Evolutionary conservation across 2,329 filamentous ascomycete genomes (phyloP).

Genomic region (Colletotrichum echinochloae): DNA sequence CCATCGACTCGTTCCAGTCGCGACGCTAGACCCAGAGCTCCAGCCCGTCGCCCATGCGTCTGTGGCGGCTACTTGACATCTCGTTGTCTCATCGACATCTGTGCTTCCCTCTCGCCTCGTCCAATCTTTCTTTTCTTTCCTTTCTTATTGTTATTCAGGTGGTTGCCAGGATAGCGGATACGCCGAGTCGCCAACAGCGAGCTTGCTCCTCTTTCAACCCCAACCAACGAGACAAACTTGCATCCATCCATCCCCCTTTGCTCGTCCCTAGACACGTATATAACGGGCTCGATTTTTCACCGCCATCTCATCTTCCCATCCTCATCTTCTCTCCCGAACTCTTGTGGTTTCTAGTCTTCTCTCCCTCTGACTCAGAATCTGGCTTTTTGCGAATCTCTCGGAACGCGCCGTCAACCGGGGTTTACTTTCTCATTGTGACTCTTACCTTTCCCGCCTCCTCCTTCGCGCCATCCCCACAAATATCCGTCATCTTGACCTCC

Average conservation of each 20-base stretch:
- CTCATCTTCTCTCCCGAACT: constrained; percentile 8
- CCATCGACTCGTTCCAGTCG: constrained; percentile 22
- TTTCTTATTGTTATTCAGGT: constrained; percentile 37
- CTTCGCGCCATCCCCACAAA: constrained; percentile 29
- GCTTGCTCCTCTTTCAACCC: constrained; percentile 10
- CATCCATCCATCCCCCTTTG: constrained; percentile 39
- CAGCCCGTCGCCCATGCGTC: constrained; percentile 37
- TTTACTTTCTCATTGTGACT: constrained; percentile 22
- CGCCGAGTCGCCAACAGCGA: constrained; percentile 32
- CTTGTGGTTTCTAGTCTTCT: constrained; percentile 3
- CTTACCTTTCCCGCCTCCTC: constrained; percentile 15
- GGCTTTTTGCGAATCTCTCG: background rate
- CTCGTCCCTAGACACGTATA: constrained; percentile 28
- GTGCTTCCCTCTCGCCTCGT: constrained; percentile 37
- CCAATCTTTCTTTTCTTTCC: constrained; percentile 40
- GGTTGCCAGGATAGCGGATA: constrained; percentile 36
- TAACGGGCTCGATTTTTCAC: constrained; percentile 26
- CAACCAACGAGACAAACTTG: constrained; percentile 39
- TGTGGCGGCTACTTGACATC: constrained; percentile 40
- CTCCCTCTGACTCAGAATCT: background rate
- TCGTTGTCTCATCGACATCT: constrained; percentile 39
- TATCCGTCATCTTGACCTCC: constrained; percentile 33
- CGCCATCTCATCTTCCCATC: constrained; percentile 21
- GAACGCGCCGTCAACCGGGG: constrained; percentile 14
- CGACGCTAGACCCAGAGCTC: constrained; percentile 33